These are phyloP conservation scores for Cucurbita moschata DNA, from an alignment of 306 rosid species.

Conservation along the genomic window DNA sequence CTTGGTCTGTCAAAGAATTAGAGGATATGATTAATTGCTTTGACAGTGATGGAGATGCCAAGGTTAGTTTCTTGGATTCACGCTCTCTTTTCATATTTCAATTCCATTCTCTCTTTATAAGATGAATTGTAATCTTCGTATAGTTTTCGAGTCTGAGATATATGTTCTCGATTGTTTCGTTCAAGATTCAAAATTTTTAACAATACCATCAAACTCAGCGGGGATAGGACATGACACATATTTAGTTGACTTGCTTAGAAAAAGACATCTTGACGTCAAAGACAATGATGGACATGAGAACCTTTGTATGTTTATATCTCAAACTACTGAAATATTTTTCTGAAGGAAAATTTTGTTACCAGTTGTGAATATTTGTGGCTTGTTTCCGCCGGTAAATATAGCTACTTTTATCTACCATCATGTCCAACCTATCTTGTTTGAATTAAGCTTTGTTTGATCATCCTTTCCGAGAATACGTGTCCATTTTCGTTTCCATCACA, in stretches of 20 bases:
- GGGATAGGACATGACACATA: not conserved
- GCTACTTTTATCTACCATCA: not conserved
- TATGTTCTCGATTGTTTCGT: not conserved
- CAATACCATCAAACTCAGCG: not conserved
- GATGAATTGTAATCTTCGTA: not conserved
- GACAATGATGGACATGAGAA: not conserved
- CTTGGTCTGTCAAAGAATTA: slow-evolving; percentile 60
- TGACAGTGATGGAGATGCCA: slow-evolving; percentile 66
- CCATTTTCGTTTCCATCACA: slow-evolving; percentile 20
- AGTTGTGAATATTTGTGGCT: not conserved
- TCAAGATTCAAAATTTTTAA: not conserved
- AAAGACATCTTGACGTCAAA: not conserved
- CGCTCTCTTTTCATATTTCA: not conserved
- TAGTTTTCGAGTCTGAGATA: not conserved
- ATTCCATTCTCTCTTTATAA: not conserved
- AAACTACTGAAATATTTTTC: not conserved
- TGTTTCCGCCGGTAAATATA: not conserved
- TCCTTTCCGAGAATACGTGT: not conserved
- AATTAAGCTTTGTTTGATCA: not conserved
- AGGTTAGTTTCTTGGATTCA: slow-evolving; percentile 26
- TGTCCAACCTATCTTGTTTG: not conserved
- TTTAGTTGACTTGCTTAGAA: not conserved
- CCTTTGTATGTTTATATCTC: not conserved
- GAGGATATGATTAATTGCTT: slow-evolving; percentile 63
- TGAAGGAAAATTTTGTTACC: not conserved